A percentile compares a stretch with the other conserved stretches of the same genome.
Evolutionary conservation across 139 green algal species (phyloP).

Genomic region (Picochlorum sp.): DNA sequence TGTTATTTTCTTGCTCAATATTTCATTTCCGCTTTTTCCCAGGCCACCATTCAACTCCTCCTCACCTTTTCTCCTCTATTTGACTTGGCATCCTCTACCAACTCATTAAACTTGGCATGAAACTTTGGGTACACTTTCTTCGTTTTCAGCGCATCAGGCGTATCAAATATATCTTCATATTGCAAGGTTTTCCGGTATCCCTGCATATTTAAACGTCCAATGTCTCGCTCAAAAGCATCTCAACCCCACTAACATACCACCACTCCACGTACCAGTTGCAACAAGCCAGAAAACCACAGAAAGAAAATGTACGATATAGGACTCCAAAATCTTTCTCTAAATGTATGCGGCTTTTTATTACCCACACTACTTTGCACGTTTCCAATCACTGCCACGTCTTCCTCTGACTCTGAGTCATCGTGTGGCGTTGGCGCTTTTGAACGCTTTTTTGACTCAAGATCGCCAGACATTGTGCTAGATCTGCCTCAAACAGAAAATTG

Average conservation of each 20-base stretch:
- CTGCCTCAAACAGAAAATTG: too few relatives aligned
- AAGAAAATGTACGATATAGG: constrained; percentile 11
- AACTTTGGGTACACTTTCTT: constrained; percentile 6
- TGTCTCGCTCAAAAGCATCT: not conserved
- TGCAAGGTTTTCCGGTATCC: constrained; percentile 15
- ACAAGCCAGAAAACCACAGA: constrained; percentile 7
- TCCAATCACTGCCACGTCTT: too few relatives aligned
- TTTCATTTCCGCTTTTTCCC: too few relatives aligned
- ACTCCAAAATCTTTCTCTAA: not conserved
- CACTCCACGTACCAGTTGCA: not conserved
- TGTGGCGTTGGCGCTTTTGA: too few relatives aligned
- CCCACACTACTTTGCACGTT: not conserved
- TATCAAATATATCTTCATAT: constrained; percentile 19
- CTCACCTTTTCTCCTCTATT: not conserved
- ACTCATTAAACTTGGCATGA: not conserved
- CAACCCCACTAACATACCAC: not conserved
- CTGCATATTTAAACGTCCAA: not conserved
- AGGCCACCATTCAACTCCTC: too few relatives aligned
- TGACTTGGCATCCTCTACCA: not conserved
- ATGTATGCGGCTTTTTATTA: constrained; percentile 1
- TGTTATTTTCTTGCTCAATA: too few relatives aligned
- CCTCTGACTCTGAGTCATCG: not conserved
- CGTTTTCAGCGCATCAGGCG: constrained; percentile 10
- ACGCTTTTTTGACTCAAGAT: too few relatives aligned
- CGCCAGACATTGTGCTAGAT: too few relatives aligned